A percentile compares a stretch with the other conserved stretches of the same genome.
phyloP scores from a whole-genome alignment of 768 basidiomycete genomes.

The Serendipita sp. region DNA sequence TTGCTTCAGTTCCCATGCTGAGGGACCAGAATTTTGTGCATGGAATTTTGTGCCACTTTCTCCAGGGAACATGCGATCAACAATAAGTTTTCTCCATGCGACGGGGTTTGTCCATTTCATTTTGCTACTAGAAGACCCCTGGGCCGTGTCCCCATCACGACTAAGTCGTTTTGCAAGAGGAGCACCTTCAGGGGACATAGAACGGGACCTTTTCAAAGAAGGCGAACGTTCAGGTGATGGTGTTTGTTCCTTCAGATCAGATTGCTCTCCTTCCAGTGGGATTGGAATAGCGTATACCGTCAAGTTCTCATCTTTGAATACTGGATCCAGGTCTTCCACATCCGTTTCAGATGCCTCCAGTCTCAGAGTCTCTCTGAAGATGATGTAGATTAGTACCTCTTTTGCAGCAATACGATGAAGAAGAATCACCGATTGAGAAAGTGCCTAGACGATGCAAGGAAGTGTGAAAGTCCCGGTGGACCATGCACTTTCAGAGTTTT shows the following conservation, averaged over 20 bases:
- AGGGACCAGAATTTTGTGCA: background rate
- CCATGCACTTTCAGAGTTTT: conserved; percentile 46
- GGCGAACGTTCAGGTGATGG: background rate
- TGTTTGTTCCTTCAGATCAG: background rate
- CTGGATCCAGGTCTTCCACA: conserved; percentile 24
- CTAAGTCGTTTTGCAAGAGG: conserved; percentile 7
- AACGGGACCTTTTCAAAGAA: conserved; percentile 17
- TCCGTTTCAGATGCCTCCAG: conserved; percentile 31
- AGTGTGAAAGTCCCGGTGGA: conserved; percentile 56
- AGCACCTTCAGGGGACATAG: conserved; percentile 12
- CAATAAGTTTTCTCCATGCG: conserved; percentile 36
- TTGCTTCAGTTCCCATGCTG: conserved; percentile 7
- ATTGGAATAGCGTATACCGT: conserved; percentile 47
- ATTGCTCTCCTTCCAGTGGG: conserved; percentile 10
- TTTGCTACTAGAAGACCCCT: background rate
- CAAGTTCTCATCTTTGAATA: conserved; percentile 48
- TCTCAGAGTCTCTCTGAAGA: conserved; percentile 33
- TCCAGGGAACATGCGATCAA: conserved; percentile 49
- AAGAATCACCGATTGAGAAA: conserved; percentile 47
- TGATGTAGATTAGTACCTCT: background rate
- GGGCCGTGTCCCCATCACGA: background rate
- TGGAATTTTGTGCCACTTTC: conserved; percentile 14
- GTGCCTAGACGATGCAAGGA: conserved; percentile 50
- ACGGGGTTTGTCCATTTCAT: conserved; percentile 24
- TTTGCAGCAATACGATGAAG: background rate